Base-by-base conservation (phyloP, 2,329 filamentous ascomycete genomes). In the Dactylellina cionopaga region DNA sequence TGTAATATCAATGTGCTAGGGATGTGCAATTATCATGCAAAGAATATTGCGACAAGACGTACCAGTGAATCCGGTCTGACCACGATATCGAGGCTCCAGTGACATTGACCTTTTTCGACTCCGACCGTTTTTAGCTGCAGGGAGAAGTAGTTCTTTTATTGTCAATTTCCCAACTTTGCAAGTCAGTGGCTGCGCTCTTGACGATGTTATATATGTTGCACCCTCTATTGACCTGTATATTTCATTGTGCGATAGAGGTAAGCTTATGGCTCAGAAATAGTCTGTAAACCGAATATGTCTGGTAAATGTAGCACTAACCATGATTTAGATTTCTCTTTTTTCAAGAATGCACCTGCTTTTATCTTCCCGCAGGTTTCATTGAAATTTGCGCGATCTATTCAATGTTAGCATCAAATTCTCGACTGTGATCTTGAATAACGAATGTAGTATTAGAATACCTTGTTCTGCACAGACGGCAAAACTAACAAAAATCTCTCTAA, bases 201-300 rank as follows among this genome's bases (percentile, higher is more conserved):
- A 39, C 1, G 60, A 56, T 9, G 49, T 65, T 33, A 25, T 46
- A 24, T 65, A 65, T 5, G 49, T 65, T 1, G 60, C 60, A 7
- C 39, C 35, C 44, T 65, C 49, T 9, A 65, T 65, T 11, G 49
- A 65, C 59, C 59, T 64, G 37, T 47, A 13, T n/a, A n/a, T n/a
- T n/a, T n/a, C n/a, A n/a, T n/a, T n/a, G n/a, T n/a, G n/a, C n/a
- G n/a, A n/a, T n/a, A n/a, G n/a, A n/a, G n/a, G n/a, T n/a, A n/a
- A n/a, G n/a, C n/a, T n/a, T n/a, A n/a, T n/a, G n/a, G n/a, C n/a
- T n/a, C n/a, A n/a, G n/a, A n/a, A n/a, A n/a, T n/a, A n/a, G n/a
- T n/a, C n/a, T n/a, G n/a, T n/a, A n/a, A n/a, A n/a, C n/a, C n/a
- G n/a, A n/a, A n/a, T n/a, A n/a, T n/a, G n/a, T n/a, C n/a, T n/a